These are phyloP conservation scores for Biscogniauxia sp. DNA, from an alignment of 2,329 filamentous ascomycete species.

Conservation along the genomic window DNA sequence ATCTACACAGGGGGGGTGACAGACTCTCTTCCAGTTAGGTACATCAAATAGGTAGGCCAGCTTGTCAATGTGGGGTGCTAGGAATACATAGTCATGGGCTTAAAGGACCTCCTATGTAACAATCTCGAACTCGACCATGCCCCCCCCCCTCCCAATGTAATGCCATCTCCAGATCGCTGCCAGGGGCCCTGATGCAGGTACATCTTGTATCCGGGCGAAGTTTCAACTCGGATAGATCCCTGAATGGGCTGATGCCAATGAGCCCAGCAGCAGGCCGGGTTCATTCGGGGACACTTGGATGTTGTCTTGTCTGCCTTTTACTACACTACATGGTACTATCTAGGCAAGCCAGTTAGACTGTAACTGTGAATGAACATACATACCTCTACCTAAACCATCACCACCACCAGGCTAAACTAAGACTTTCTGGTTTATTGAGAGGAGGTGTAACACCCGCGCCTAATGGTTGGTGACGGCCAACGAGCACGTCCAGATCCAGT, in stretches of 20 bases:
- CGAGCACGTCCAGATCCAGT: neutral
- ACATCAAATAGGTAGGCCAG: too few relatives aligned
- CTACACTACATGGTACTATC: neutral
- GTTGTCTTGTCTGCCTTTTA: neutral
- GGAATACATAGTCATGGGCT: neutral
- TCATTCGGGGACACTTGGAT: neutral
- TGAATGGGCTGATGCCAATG: neutral
- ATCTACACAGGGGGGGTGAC: neutral
- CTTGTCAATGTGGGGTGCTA: neutral
- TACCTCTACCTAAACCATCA: too few relatives aligned
- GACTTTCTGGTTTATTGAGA: neutral
- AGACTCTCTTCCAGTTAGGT: neutral
- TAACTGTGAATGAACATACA: neutral
- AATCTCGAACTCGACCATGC: neutral
- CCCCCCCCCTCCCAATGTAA: slow-evolving; percentile 1
- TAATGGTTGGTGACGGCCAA: neutral
- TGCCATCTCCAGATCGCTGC: slow-evolving; percentile 20
- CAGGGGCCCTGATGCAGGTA: slow-evolving; percentile 31
- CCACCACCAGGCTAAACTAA: neutral
- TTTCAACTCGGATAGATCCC: slow-evolving; percentile 20
- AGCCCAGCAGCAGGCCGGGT: neutral
- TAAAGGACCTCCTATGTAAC: neutral
- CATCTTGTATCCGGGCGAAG: slow-evolving; percentile 24
- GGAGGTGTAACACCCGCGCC: neutral
- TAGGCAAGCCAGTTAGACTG: too few relatives aligned